Conservation (phyloP, 78 protist genomes). For the Emiliania huxleyi region DNA sequence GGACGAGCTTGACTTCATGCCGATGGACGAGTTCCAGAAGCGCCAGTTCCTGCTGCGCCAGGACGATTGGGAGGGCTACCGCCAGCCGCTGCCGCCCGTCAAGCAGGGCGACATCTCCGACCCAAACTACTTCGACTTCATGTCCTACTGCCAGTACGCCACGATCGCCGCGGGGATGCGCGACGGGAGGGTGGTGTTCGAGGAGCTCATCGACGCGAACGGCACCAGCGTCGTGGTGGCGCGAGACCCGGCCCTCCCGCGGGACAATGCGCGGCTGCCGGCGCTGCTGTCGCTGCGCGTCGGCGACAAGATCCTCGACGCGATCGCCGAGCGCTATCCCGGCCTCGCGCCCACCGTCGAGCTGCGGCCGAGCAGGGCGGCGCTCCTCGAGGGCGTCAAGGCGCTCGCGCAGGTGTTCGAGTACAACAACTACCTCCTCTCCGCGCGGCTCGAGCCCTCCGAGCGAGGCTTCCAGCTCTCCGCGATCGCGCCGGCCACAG, state of each 20-base stretch:
- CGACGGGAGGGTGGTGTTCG: neutral
- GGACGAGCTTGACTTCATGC: too few relatives aligned
- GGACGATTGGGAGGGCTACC: too few relatives aligned
- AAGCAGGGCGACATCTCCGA: conserved; percentile 43
- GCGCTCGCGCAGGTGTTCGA: neutral
- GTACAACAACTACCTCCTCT: neutral
- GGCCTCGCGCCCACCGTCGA: neutral
- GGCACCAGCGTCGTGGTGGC: neutral
- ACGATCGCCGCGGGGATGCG: conserved; percentile 13
- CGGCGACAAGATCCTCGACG: neutral
- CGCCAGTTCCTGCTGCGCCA: neutral
- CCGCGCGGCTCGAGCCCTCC: neutral
- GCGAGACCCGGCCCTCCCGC: neutral
- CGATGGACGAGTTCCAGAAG: conserved; percentile 22
- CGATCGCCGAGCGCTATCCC: neutral
- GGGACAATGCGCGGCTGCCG: neutral
- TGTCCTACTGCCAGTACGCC: conserved; percentile 7
- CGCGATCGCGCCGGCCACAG: neutral
- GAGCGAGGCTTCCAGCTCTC: neutral
- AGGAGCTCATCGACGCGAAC: conserved; percentile 20
- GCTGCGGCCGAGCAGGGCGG: neutral
- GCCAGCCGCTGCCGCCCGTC: neutral
- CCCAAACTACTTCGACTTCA: too few relatives aligned
- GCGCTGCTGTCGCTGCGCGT: neutral
- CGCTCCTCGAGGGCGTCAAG: neutral